Conservation (phyloP, 129 eudicot genomes). For the Smallanthus sonchifolius region DNA sequence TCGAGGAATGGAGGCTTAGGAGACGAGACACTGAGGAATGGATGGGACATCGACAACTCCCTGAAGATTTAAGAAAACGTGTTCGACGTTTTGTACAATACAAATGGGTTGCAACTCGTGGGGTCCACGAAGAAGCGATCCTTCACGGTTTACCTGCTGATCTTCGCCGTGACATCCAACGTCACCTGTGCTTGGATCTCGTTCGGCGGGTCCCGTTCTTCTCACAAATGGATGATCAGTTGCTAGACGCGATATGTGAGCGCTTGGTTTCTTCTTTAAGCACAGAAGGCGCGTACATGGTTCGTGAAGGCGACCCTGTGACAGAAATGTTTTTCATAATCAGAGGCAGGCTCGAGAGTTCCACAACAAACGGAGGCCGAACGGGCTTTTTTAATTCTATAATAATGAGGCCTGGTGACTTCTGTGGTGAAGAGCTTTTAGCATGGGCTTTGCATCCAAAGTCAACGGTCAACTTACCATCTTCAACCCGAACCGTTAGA, state of each 20-base stretch:
- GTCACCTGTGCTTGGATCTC: slow-evolving; percentile 92
- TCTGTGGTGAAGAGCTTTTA: slow-evolving; percentile 93
- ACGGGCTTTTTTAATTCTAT: slow-evolving; percentile 91
- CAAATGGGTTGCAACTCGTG: slow-evolving; percentile 97
- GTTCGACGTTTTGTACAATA: slow-evolving; percentile 88
- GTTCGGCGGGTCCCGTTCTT: slow-evolving; percentile 94
- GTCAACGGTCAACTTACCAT: slow-evolving; percentile 76
- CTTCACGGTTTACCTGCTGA: slow-evolving; percentile 79
- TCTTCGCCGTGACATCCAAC: slow-evolving; percentile 89
- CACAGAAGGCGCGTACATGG: slow-evolving; percentile 89
- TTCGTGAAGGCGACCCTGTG: slow-evolving; percentile 96
- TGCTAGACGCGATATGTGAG: slow-evolving; percentile 96
- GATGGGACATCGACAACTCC: slow-evolving; percentile 97
- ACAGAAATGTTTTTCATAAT: slow-evolving; percentile 93
- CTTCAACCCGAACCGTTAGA: slow-evolving; percentile 87
- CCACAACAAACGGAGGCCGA: slow-evolving; percentile 95
- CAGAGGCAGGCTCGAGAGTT: slow-evolving; percentile 85
- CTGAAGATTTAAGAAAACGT: slow-evolving; percentile 83
- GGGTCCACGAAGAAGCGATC: slow-evolving; percentile 83
- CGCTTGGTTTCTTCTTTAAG: slow-evolving; percentile 83
- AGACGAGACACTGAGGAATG: slow-evolving; percentile 96
- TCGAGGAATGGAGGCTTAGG: slow-evolving; percentile 99
- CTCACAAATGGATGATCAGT: slow-evolving; percentile 97
- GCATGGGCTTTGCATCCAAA: slow-evolving; percentile 98
- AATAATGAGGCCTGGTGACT: slow-evolving; percentile 77